A percentile compares a stretch with the other conserved stretches of the same genome.
These are phyloP conservation scores for Tulasnella sp. DNA, from an alignment of 768 basidiomycete genomes.

Conservation along the genomic window DNA sequence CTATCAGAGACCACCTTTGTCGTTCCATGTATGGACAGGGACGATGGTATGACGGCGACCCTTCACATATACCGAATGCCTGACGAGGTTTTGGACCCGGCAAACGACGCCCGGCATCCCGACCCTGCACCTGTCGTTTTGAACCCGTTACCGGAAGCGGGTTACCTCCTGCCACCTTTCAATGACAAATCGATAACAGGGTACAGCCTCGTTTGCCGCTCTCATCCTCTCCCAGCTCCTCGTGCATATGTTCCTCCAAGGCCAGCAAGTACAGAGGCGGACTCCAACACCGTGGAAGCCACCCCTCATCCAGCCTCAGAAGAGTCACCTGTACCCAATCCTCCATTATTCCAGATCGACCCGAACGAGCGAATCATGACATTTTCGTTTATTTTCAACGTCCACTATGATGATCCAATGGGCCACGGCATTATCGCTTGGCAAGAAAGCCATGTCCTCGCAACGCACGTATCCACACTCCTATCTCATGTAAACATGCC, in stretches of 20 bases:
- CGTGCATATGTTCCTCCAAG: conserved; percentile 12
- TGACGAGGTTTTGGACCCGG: neutral
- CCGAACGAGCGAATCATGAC: conserved; percentile 12
- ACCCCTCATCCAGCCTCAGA: neutral
- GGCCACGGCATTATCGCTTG: conserved; percentile 13
- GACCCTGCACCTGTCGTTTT: neutral
- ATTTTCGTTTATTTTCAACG: conserved; percentile 20
- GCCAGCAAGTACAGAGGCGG: neutral
- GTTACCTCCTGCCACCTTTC: conserved; percentile 3
- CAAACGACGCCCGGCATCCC: neutral
- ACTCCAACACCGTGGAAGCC: neutral
- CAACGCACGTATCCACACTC: conserved; percentile 13
- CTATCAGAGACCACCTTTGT: conserved; percentile 17
- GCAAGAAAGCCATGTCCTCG: conserved; percentile 11
- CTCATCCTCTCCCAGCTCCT: conserved; percentile 7
- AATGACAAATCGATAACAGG: conserved; percentile 1
- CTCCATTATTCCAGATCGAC: conserved; percentile 4
- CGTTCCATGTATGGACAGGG: conserved; percentile 4
- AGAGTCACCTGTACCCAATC: neutral
- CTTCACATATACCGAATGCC: conserved; percentile 11
- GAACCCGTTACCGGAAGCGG: neutral
- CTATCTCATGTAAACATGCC: neutral
- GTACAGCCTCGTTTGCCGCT: conserved; percentile 9
- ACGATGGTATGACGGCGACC: neutral
- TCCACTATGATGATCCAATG: neutral